A percentile compares a stretch with the other conserved stretches of the same genome.
Conservation (phyloP, 2,329 filamentous ascomycete species). For the Hypoxylon sp. region DNA sequence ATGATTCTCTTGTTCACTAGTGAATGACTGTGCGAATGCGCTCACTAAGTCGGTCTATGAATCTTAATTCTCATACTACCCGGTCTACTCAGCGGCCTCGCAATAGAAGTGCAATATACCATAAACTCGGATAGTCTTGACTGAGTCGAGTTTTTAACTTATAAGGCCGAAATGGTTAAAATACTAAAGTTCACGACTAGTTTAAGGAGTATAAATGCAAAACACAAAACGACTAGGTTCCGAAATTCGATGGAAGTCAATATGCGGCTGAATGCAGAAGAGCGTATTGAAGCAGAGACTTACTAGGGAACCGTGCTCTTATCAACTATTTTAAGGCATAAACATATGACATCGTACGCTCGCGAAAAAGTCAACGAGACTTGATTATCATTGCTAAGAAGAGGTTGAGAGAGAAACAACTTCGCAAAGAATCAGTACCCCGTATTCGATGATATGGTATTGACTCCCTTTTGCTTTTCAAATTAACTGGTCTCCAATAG, state of each 20-base stretch:
- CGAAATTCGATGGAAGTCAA: conserved; percentile 20
- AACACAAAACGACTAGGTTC: conserved; percentile 5
- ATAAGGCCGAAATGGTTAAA: neutral
- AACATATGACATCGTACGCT: neutral
- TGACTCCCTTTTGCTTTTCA: conserved; percentile 8
- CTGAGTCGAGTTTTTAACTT: neutral
- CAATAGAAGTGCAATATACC: neutral
- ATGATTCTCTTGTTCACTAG: neutral
- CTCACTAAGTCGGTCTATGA: no score
- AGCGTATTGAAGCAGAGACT: conserved; percentile 16
- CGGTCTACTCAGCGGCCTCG: neutral
- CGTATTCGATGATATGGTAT: conserved; percentile 3
- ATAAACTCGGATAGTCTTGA: neutral
- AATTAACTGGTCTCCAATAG: conserved; percentile 15
- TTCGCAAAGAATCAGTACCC: neutral
- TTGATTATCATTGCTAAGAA: conserved; percentile 9
- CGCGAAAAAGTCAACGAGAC: conserved; percentile 4
- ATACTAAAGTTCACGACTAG: conserved; percentile 2
- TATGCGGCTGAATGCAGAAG: conserved; percentile 17
- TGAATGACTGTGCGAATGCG: no score
- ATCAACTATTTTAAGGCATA: conserved; percentile 3
- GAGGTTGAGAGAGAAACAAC: neutral
- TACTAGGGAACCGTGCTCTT: conserved; percentile 11
- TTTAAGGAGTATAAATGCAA: conserved; percentile 9
- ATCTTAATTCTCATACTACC: no score